These are phyloP conservation scores for Fusarium sp. DNA, from an alignment of 2,329 filamentous ascomycete species.

Conservation along the genomic window DNA sequence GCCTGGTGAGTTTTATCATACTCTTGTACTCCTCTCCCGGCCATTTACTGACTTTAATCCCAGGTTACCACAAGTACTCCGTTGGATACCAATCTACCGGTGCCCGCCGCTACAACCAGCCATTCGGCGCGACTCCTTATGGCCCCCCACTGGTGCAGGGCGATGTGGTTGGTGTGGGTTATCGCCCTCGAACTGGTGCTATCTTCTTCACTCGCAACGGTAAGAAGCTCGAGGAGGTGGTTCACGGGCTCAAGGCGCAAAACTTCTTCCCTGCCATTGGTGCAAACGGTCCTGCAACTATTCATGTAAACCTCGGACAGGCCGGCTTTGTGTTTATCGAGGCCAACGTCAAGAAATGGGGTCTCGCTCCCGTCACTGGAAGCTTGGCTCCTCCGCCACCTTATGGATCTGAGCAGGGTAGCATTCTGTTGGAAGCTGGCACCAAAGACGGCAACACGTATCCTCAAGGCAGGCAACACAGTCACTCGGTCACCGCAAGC, in stretches of 20 bases:
- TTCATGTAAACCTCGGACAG: constrained; percentile 98
- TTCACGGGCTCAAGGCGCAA: constrained; percentile 90
- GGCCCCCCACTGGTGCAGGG: constrained; percentile 89
- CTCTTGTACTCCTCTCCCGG: background rate
- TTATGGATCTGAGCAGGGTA: constrained; percentile 96
- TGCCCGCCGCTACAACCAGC: constrained; percentile 89
- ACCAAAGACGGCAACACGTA: constrained; percentile 68
- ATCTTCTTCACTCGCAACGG: constrained; percentile 99
- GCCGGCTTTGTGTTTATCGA: constrained; percentile 99
- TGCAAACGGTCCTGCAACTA: constrained; percentile 88
- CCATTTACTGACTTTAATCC: constrained; percentile 37
- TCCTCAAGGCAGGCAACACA: constrained; percentile 57
- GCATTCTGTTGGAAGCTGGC: constrained; percentile 91
- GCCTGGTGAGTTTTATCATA: constrained; percentile 73
- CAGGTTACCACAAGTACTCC: constrained; percentile 90
- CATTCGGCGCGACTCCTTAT: constrained; percentile 83
- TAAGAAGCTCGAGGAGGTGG: constrained; percentile 95
- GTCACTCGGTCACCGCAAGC: constrained; percentile 56
- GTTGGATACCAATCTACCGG: constrained; percentile 92
- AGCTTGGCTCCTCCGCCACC: constrained; percentile 94
- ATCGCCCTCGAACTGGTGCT: constrained; percentile 91
- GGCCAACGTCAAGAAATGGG: constrained; percentile 99
- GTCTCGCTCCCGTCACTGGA: constrained; percentile 93
- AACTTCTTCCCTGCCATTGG: constrained; percentile 99
- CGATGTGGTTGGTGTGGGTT: constrained; percentile 95